Percentiles rank a stretch among this genome's conserved stretches.
These are phyloP conservation scores for Cylindrodendrum hubeiense DNA, from an alignment of 2,329 filamentous ascomycete species.

Conservation along the genomic window DNA sequence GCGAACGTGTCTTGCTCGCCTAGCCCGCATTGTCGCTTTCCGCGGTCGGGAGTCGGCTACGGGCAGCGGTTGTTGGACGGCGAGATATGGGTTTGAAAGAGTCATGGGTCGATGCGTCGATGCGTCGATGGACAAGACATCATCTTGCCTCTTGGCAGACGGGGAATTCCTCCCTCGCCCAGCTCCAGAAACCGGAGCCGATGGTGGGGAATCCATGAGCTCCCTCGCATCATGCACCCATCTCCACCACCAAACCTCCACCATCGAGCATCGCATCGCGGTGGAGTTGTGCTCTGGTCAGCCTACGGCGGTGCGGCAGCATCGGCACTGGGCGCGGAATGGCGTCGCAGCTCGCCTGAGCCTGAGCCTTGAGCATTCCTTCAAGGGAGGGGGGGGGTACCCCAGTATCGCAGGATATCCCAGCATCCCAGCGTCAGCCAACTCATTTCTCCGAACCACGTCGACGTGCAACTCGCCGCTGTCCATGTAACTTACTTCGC, in stretches of 20 bases:
- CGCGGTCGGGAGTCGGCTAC: not conserved
- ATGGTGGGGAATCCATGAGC: constrained; percentile 11
- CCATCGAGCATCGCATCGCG: not conserved
- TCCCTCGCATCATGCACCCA: not conserved
- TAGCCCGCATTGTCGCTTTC: not conserved
- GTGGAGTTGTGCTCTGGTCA: constrained; percentile 21
- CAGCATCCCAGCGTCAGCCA: not conserved
- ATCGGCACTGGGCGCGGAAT: constrained; percentile 6
- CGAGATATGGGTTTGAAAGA: not conserved
- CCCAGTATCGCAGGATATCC: not conserved
- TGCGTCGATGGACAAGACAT: too few relatives aligned
- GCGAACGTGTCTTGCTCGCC: not conserved
- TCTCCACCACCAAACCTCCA: not conserved
- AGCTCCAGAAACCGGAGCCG: constrained; percentile 4
- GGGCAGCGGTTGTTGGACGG: not conserved
- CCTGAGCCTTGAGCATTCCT: not conserved
- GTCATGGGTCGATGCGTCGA: not conserved
- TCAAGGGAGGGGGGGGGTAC: not conserved
- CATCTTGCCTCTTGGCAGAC: too few relatives aligned
- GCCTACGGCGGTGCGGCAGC: constrained; percentile 19
- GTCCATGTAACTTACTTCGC: not conserved
- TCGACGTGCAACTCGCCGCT: not conserved
- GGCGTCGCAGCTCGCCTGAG: not conserved
- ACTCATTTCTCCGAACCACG: constrained; percentile 18
- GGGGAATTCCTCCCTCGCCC: not conserved